Evolutionary conservation across 345 rosid species (phyloP).

Genomic region (Pugionium dolabratum): DNA sequence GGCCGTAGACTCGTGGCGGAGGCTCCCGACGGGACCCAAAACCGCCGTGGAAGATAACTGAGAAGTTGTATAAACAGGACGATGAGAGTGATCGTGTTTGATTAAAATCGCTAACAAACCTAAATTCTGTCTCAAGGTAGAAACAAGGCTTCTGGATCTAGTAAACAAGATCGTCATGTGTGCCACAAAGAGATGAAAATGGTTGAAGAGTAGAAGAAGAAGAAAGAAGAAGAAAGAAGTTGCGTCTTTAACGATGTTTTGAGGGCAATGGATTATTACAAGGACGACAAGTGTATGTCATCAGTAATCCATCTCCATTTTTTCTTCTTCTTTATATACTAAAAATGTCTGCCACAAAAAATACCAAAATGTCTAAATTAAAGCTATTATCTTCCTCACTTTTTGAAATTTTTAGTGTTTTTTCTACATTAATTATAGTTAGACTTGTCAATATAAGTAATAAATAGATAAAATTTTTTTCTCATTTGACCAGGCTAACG

Average conservation of each 20-base stretch:
- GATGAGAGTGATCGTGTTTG: slow-evolving; percentile 2
- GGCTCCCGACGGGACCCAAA: not conserved
- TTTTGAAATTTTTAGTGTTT: not conserved
- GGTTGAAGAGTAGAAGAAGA: not conserved
- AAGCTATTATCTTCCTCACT: slow-evolving; percentile 6
- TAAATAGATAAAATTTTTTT: no score
- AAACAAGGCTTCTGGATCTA: slow-evolving; percentile 44
- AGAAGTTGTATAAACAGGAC: slow-evolving; percentile 8
- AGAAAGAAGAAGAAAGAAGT: slow-evolving; percentile 1
- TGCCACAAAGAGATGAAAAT: not conserved
- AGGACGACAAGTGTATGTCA: slow-evolving; percentile 41
- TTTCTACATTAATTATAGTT: slow-evolving; percentile 13
- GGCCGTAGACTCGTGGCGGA: slow-evolving; percentile 46
- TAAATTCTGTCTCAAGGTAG: slow-evolving; percentile 34
- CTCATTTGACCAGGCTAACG: no score
- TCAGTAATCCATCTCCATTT: slow-evolving; percentile 29
- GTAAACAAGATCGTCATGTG: slow-evolving; percentile 49
- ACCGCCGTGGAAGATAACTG: slow-evolving; percentile 19
- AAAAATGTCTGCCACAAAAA: no score
- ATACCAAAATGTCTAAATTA: not conserved
- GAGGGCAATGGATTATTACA: slow-evolving; percentile 14
- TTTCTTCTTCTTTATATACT: not conserved
- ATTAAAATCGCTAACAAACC: slow-evolving; percentile 22
- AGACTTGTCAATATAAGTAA: no score
- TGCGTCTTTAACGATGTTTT: slow-evolving; percentile 21